Evolutionary conservation across 1,284 basidiomycete genomes (phyloP).

Genomic region (Moniliella sp.): DNA sequence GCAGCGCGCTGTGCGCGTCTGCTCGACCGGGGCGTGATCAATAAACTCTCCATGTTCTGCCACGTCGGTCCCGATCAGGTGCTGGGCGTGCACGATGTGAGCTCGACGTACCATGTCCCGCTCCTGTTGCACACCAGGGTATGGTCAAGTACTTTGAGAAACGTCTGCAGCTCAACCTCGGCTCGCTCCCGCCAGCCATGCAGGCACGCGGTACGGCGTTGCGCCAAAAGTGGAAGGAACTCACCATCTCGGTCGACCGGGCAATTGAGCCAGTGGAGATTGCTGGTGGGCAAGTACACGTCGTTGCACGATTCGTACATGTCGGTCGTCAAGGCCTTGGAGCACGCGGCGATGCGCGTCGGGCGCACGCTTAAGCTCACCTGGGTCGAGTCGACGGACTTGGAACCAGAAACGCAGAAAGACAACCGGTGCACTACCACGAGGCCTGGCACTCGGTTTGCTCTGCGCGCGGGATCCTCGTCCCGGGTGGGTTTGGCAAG

Average conservation of each 20-base stretch:
- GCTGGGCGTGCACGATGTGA: constrained; percentile 83
- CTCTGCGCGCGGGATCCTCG: constrained; percentile 42
- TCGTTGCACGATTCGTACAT: constrained; percentile 94
- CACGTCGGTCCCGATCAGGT: constrained; percentile 84
- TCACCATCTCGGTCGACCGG: constrained; percentile 70
- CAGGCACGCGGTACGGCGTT: constrained; percentile 47
- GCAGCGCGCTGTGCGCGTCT: constrained; percentile 57
- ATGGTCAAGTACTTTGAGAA: constrained; percentile 65
- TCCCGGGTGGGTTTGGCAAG: constrained; percentile 73
- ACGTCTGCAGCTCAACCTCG: constrained; percentile 50
- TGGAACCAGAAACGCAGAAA: constrained; percentile 59
- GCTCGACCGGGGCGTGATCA: constrained; percentile 61
- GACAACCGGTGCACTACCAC: constrained; percentile 66
- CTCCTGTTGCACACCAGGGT: constrained; percentile 75
- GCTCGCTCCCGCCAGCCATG: constrained; percentile 45
- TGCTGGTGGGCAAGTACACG: constrained; percentile 86
- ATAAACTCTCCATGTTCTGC: constrained; percentile 98
- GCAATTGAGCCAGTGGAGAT: constrained; percentile 76
- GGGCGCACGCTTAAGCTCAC: constrained; percentile 43
- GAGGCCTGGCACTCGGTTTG: constrained; percentile 86
- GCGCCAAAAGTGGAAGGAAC: constrained; percentile 53
- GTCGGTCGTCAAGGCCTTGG: constrained; percentile 87
- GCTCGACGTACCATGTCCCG: constrained; percentile 91
- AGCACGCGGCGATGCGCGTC: constrained; percentile 83
- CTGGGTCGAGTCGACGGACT: constrained; percentile 89